Percentiles rank a stretch among this genome's conserved stretches.
These are phyloP conservation scores for Phytophthora meadii DNA, from an alignment of 352 stramenopile genomes.

Conservation along the genomic window DNA sequence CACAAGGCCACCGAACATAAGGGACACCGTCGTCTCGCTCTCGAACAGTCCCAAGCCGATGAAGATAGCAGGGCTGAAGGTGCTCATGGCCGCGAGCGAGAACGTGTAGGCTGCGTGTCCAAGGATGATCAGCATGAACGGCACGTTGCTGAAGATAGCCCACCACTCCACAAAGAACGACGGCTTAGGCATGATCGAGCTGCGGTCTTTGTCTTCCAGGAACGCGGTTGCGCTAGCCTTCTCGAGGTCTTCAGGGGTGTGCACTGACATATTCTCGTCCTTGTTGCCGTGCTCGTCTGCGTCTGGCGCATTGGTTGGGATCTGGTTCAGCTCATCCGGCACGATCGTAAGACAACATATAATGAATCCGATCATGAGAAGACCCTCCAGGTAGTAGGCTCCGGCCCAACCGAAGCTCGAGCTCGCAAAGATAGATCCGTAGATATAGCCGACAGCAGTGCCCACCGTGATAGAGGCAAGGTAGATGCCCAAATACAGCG, in stretches of 20 bases:
- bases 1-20: slow-evolving; percentile 88
- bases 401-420: slow-evolving; percentile 74
- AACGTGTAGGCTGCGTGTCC: slow-evolving; percentile 91
- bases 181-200: slow-evolving; percentile 12
- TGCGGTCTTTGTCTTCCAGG: slow-evolving; percentile 35
- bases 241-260: slow-evolving; percentile 26
- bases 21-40: slow-evolving; percentile 81
- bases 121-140: slow-evolving; percentile 85
- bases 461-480: slow-evolving; percentile 93
- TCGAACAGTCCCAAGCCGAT: slow-evolving; percentile 90
- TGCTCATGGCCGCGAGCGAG: slow-evolving; percentile 84
- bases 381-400: slow-evolving; percentile 89
- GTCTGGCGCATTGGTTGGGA: slow-evolving; percentile 44
- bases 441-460: slow-evolving; percentile 92
- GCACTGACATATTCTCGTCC: slow-evolving; percentile 19
- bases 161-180: slow-evolving; percentile 70
- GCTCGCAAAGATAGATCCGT: slow-evolving; percentile 74
- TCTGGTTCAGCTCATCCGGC: slow-evolving; percentile 61
- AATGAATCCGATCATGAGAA: slow-evolving; percentile 85
- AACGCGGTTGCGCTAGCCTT: slow-evolving; percentile 37
- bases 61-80: slow-evolving; percentile 91
- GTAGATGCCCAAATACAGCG: slow-evolving; percentile 93
- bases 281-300: slow-evolving; percentile 33
- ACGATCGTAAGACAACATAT: slow-evolving; percentile 70
- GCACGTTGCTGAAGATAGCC: slow-evolving; percentile 67